A percentile compares a stretch with the other conserved stretches of the same genome.
Conservation (phyloP, 495 filamentous ascomycete species). For the Podospora appendiculata region DNA sequence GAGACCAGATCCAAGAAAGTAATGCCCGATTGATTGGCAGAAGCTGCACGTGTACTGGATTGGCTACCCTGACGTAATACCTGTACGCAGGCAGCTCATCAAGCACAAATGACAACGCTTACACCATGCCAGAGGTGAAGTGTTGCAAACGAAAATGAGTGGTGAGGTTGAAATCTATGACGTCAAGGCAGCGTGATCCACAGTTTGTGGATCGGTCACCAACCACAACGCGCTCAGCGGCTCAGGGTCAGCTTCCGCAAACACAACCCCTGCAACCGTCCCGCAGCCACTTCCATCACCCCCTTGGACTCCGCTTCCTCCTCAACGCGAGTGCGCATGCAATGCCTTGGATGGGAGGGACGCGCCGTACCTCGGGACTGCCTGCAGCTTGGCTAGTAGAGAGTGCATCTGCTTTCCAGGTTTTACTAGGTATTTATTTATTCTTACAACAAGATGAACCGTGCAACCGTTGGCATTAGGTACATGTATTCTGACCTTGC, state of each 20-base stretch:
- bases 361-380: neutral
- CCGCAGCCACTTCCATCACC: neutral
- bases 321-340: neutral
- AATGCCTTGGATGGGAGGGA: no score
- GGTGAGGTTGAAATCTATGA: slow-evolving; percentile 15
- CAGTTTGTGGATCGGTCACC: neutral
- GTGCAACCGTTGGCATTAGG: no score
- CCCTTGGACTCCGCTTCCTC: no score
- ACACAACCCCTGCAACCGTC: neutral
- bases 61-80: slow-evolving; percentile 8
- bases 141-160: slow-evolving; percentile 4
- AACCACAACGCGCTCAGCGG: no score
- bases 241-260: neutral
- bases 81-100: neutral
- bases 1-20: no score
- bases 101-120: slow-evolving; percentile 2
- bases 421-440: no score
- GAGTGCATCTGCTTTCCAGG: no score
- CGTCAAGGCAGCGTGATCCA: slow-evolving; percentile 4
- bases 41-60: no score
- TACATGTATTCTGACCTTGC: no score
- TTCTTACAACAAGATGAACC: no score
- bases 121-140: neutral
- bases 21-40: no score
- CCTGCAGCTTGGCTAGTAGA: no score